phyloP scores from a whole-genome alignment of 306 rosid species.

The Glycyrrhiza uralensis region DNA sequence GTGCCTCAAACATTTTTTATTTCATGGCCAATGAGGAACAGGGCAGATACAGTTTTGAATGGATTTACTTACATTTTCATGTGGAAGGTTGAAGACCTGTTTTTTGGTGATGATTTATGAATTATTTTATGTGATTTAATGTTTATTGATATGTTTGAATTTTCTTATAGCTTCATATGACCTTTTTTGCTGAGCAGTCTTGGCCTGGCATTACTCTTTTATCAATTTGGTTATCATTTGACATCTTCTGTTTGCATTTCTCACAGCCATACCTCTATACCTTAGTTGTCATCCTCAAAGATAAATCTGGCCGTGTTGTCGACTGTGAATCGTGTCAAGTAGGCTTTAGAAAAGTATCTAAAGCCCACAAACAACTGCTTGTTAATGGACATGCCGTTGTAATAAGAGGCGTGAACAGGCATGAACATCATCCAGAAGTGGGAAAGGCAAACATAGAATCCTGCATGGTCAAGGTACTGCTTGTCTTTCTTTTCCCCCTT shows the following conservation, averaged over 20 bases:
- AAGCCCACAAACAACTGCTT: slow-evolving; percentile 84
- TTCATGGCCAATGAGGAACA: not conserved
- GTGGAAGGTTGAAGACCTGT: not conserved
- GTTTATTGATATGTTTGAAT: not conserved
- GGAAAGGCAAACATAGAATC: slow-evolving; percentile 95
- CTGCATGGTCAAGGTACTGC: slow-evolving; percentile 84
- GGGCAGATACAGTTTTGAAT: not conserved
- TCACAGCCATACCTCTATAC: slow-evolving; percentile 82
- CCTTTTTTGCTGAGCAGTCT: not conserved
- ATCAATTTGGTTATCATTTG: not conserved
- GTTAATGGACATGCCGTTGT: slow-evolving; percentile 82
- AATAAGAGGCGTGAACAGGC: slow-evolving; percentile 93
- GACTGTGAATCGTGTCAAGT: slow-evolving; percentile 88
- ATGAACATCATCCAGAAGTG: slow-evolving; percentile 91
- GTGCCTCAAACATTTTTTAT: not conserved
- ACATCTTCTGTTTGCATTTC: slow-evolving; percentile 24
- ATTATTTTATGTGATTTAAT: not conserved
- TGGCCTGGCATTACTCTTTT: not conserved
- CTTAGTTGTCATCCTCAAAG: slow-evolving; percentile 73
- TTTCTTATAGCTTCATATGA: not conserved
- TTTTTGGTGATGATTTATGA: slow-evolving; percentile 1
- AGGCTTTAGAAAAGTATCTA: slow-evolving; percentile 71
- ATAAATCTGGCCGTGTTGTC: slow-evolving; percentile 57
- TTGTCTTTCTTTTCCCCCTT: not conserved
- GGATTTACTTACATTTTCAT: not conserved